These are phyloP conservation scores for Syncephalastrum contaminatum DNA, from an alignment of 371 early-diverging fungal genomes.

Conservation along the genomic window DNA sequence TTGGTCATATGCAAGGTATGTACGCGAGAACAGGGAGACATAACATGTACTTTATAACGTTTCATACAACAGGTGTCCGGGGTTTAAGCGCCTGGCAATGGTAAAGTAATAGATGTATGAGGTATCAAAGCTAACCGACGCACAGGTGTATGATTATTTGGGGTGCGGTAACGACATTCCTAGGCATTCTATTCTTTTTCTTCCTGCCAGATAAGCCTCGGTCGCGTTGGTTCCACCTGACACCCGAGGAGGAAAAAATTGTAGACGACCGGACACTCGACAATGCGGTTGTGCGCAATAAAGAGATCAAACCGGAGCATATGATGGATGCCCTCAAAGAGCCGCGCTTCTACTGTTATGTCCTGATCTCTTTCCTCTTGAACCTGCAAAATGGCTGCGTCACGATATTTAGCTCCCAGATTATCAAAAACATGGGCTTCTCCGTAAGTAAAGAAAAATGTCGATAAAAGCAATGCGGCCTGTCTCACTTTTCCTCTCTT, in stretches of 20 bases:
- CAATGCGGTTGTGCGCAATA: slow-evolving; percentile 24
- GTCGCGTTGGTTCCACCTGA: slow-evolving; percentile 18
- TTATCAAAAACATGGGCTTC: slow-evolving; percentile 28
- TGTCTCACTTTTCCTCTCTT: background rate
- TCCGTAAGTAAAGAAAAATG: slow-evolving; percentile 11
- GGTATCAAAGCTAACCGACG: background rate
- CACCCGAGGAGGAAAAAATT: slow-evolving; percentile 27
- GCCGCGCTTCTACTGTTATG: slow-evolving; percentile 25
- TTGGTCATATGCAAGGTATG: slow-evolving; percentile 22
- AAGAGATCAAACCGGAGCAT: slow-evolving; percentile 26
- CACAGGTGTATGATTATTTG: slow-evolving; percentile 12
- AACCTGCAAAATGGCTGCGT: slow-evolving; percentile 32
- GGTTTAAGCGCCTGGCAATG: slow-evolving; percentile 22
- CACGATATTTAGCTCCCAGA: slow-evolving; percentile 29
- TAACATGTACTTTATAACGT: slow-evolving; percentile 28
- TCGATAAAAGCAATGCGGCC: too few relatives aligned
- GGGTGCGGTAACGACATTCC: slow-evolving; percentile 19
- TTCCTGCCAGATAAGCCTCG: slow-evolving; percentile 33
- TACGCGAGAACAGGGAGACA: slow-evolving; percentile 19
- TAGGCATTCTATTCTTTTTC: slow-evolving; percentile 27
- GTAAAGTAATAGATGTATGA: background rate
- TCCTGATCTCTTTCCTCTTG: slow-evolving; percentile 22
- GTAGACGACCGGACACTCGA: slow-evolving; percentile 29
- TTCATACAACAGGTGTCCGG: background rate
- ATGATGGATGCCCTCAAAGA: slow-evolving; percentile 27